Conservation (phyloP, 306 rosid species). For the Acacia melanoxylon region DNA sequence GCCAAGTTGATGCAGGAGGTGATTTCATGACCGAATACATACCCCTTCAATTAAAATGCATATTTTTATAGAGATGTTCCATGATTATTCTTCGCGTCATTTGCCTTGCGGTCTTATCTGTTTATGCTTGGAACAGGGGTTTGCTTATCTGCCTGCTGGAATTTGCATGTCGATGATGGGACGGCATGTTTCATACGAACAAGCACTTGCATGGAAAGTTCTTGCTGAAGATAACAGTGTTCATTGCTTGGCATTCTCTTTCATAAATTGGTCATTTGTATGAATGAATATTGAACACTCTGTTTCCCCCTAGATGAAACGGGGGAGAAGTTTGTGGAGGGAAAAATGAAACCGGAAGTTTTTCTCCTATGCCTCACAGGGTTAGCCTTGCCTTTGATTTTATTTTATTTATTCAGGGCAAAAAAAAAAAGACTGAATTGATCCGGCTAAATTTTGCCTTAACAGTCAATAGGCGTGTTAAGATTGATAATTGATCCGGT, state of each 20-base stretch:
- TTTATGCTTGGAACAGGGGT: constrained; percentile 51
- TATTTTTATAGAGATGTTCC: neutral
- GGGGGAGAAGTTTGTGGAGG: constrained; percentile 11
- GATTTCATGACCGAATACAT: neutral
- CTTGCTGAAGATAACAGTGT: constrained; percentile 68
- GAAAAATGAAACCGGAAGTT: constrained; percentile 39
- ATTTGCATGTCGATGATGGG: constrained; percentile 97
- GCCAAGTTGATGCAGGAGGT: constrained; percentile 96
- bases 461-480: neutral
- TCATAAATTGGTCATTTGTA: constrained; percentile 96
- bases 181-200: constrained; percentile 79
- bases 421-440: constrained; percentile 3
- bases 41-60: neutral
- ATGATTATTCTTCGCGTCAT: neutral
- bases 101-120: neutral
- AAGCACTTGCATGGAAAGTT: constrained; percentile 96
- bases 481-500: neutral
- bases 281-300: constrained; percentile 39
- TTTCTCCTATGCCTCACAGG: constrained; percentile 38
- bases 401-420: constrained; percentile 56
- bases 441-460: neutral
- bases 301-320: constrained; percentile 23
- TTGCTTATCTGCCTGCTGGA: constrained; percentile 80
- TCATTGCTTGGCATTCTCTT: constrained; percentile 92
- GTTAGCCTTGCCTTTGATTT: constrained; percentile 50